Conservation (phyloP, 768 basidiomycete genomes). For the Pulveroboletus sp. region DNA sequence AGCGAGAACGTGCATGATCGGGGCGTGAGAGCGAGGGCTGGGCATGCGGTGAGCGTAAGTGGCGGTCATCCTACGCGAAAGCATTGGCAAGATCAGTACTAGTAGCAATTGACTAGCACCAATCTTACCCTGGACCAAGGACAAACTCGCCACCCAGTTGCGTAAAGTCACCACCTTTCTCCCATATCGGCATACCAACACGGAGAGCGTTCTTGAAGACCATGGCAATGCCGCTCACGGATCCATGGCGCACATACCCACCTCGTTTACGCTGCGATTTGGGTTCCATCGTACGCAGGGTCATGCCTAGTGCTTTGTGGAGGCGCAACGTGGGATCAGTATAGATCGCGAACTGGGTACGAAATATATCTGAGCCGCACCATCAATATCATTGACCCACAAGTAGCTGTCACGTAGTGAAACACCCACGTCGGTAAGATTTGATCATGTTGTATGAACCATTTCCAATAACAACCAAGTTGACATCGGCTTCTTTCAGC, state of each 20-base stretch:
- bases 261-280: slow-evolving; percentile 45
- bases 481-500: slow-evolving; percentile 48
- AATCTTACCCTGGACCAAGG: slow-evolving; percentile 55
- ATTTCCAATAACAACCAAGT: slow-evolving; percentile 74
- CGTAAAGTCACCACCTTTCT: slow-evolving; percentile 68
- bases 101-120: slow-evolving; percentile 23
- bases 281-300: slow-evolving; percentile 40
- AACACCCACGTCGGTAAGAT: slow-evolving; percentile 60
- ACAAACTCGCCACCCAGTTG: slow-evolving; percentile 93
- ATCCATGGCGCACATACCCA: slow-evolving; percentile 65
- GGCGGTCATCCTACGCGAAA: slow-evolving; percentile 50
- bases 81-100: slow-evolving; percentile 1
- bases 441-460: slow-evolving; percentile 75
- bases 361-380: slow-evolving; percentile 57
- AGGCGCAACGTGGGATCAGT: slow-evolving; percentile 72
- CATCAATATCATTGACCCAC: background rate
- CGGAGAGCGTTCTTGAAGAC: slow-evolving; percentile 69
- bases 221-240: slow-evolving; percentile 67
- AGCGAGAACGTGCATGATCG: slow-evolving; percentile 65
- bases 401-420: background rate
- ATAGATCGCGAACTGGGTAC: slow-evolving; percentile 70
- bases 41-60: slow-evolving; percentile 86
- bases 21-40: slow-evolving; percentile 67
- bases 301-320: slow-evolving; percentile 79
- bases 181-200: slow-evolving; percentile 79